Percentiles rank a stretch among this genome's conserved stretches.
These are phyloP conservation scores for Solanum neorickii DNA, from an alignment of 257 asterid species.

Conservation along the genomic window DNA sequence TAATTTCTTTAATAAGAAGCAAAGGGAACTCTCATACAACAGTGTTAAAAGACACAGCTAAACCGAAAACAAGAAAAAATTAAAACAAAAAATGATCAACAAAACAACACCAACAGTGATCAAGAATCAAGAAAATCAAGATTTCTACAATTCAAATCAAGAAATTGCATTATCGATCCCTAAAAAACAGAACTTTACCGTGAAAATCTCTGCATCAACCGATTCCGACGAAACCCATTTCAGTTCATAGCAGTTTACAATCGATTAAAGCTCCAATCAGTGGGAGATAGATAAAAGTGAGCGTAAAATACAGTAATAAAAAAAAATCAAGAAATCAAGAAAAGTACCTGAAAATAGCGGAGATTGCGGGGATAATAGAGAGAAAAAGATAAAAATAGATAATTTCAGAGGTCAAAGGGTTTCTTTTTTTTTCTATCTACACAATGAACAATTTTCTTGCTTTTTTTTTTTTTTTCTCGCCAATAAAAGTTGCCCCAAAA, in stretches of 20 bases:
- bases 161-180: not conserved
- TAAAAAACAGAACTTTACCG: not conserved
- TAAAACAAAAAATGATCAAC: not conserved
- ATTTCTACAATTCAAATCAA: not conserved
- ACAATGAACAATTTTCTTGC: not conserved
- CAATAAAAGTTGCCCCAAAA: not conserved
- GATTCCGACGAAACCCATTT: not conserved
- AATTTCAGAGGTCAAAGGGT: conserved; percentile 13
- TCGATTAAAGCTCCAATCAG: not conserved
- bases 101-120: not conserved
- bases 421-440: not conserved
- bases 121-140: not conserved
- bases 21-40: not conserved
- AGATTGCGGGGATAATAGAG: not conserved
- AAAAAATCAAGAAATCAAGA: not conserved
- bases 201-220: not conserved
- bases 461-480: not conserved
- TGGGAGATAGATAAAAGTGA: not conserved
- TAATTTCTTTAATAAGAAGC: not conserved
- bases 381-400: conserved; percentile 1
- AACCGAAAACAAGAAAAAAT: not conserved
- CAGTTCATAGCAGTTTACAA: not conserved
- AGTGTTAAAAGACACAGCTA: not conserved
- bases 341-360: not conserved
- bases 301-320: not conserved